Evolutionary conservation across 306 rosid genomes (phyloP).

Genomic region (Cucumis cinereus): DNA sequence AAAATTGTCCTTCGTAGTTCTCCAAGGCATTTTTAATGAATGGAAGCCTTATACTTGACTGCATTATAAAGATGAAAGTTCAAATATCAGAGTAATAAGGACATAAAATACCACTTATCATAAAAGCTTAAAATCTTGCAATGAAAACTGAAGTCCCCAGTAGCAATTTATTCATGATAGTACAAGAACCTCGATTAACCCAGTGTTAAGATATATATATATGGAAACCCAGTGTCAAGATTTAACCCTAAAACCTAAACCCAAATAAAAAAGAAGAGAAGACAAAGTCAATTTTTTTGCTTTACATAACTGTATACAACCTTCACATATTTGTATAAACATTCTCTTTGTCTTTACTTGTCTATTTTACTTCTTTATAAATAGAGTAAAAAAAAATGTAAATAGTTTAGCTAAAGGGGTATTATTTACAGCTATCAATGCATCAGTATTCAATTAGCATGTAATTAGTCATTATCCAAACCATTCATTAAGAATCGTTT

Average conservation of each 20-base stretch:
- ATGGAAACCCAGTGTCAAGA: neutral
- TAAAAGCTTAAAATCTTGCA: neutral
- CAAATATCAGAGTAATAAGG: slow-evolving; percentile 7
- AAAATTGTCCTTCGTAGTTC: slow-evolving; percentile 61
- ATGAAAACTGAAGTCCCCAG: neutral
- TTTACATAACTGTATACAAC: too few species aligned
- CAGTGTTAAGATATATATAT: neutral
- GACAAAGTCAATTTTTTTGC: too few species aligned
- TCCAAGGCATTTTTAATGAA: slow-evolving; percentile 61
- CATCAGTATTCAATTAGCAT: neutral
- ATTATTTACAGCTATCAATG: too few species aligned
- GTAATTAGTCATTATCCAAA: neutral
- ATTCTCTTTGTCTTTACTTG: too few species aligned
- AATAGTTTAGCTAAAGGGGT: too few species aligned
- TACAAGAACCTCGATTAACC: neutral
- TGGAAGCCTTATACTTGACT: slow-evolving; percentile 83
- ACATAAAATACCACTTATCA: slow-evolving; percentile 3
- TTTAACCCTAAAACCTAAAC: neutral
- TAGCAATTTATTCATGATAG: neutral
- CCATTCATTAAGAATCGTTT: neutral
- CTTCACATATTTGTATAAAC: too few species aligned
- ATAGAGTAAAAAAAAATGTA: too few species aligned
- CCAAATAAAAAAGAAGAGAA: too few species aligned
- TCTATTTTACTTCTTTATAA: too few species aligned
- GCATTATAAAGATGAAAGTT: slow-evolving; percentile 26